Percentiles rank a stretch among this genome's conserved stretches.
Conservation (phyloP, 2,329 filamentous ascomycete species). For the Chalara sp. region DNA sequence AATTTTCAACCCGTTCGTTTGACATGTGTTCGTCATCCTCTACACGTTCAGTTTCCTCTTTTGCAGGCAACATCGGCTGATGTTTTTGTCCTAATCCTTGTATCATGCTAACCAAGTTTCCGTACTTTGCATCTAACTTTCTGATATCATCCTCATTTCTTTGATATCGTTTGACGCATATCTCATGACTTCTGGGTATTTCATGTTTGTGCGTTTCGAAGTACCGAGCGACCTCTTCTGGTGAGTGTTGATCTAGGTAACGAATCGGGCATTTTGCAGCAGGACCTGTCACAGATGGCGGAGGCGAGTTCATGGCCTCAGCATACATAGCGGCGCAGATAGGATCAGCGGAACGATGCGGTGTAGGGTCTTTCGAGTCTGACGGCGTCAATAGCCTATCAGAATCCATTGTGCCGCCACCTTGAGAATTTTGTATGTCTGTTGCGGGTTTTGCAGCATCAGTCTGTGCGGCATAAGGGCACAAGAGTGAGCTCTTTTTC, state of each 20-base stretch:
- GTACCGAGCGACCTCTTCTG: constrained; percentile 88
- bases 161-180: constrained; percentile 86
- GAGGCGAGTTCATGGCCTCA: constrained; percentile 40
- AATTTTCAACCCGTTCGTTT: constrained; percentile 72
- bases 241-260: constrained; percentile 84
- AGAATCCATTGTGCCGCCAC: constrained; percentile 18
- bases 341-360: constrained; percentile 48
- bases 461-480: constrained; percentile 58
- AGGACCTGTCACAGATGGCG: constrained; percentile 42
- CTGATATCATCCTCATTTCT: constrained; percentile 78
- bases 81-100: constrained; percentile 83
- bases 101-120: constrained; percentile 86
- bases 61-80: constrained; percentile 71
- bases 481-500: constrained; percentile 70
- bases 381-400: constrained; percentile 18
- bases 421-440: constrained; percentile 10
- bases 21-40: constrained; percentile 43
- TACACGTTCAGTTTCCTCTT: constrained; percentile 34
- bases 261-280: constrained; percentile 81
- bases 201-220: constrained; percentile 95
- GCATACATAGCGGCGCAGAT: constrained; percentile 59
- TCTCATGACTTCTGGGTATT: constrained; percentile 84
- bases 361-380: constrained; percentile 33
- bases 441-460: constrained; percentile 8
- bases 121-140: constrained; percentile 87